Base-by-base conservation (phyloP, 2,329 filamentous ascomycete species). In the Aspergillus sp. region DNA sequence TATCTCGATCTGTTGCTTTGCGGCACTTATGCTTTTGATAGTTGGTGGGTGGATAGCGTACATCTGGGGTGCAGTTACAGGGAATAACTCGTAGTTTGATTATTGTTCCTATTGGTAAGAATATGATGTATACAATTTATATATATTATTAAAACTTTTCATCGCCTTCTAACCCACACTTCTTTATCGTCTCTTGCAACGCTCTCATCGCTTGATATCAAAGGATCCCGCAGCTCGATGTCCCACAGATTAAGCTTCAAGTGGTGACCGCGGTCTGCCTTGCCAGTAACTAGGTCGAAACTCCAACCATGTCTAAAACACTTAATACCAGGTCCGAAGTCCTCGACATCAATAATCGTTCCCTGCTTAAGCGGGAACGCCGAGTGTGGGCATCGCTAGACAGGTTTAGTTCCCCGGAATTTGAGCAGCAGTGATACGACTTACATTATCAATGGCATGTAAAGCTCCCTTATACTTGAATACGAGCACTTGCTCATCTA, bases 61-160 rank as follows among this genome's bases (percentile, higher is more conserved):
- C 66, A 84, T 87, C 59, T 87, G 83, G 83, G 84, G 84, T 7
- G 77, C 83, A 2, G 81, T 80, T 4, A 86, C 82, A 0, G 81
- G 81, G 0, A 77, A 84, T 55, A 80, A 82, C 58, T 35, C 27
- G 4, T 48, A 31, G 27, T 33, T 44, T 15, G 9, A 31, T 31
- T 11, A 27, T 27, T 27, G 25, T 9, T 27, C 25, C 9, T 27
- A 9, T 27, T 21, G 1, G 19, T 4, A 27, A 27, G 7, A 27
- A 27, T 8, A 27, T 3, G 8, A 27, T 8, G 2, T 3, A 8
- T 27, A 3, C 2, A 31, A 1, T 31, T 31, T 11, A 11, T 4
- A 31, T 31, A 4, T 11, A 9, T 11, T 31, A 31, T 31, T 31
- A 9, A 4, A 31, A 31, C 3, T 31, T 31, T 9, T 17, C 17